Evolutionary conservation across 129 eudicot species (phyloP), one percentile per base, ranked within the genome.

Genomic region (Silybum marianum): DNA sequence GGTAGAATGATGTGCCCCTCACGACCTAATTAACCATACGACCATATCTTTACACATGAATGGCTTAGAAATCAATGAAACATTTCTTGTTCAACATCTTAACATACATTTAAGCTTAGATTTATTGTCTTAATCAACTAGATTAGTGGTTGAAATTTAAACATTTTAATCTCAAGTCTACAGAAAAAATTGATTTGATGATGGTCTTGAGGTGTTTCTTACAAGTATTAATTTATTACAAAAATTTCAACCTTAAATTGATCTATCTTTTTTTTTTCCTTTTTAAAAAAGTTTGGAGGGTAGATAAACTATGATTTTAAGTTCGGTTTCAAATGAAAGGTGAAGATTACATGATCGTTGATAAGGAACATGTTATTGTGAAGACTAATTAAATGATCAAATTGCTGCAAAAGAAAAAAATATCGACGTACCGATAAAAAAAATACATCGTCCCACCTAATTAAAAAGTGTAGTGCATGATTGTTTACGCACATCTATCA

Each of bases 1-100:
- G 68, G 78, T 80, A 60, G 87, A 79, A 54, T 46, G 71, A 74
- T 73, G 60, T 79, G 80, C 40, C 80, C 80, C 73, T 79, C 71
- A 54, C 34, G 73, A 78, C 83, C 83, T 66, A 58, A 79, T 39
- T 38, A 72, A 78, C 67, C 58, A 12, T 75, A 40, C 24, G 25
- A 18, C 11, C 38, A 13, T 24, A 30, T 32, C 14, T 34, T 32
- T 22, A 32, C 34, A 70, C 34, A 24, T 69, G 14, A 42, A 72
- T 82, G 86, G 71, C 82, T 58, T 82, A 76, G 68, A 77, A 82
- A 76, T 13, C 72, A 82, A 69, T 54, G 12, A 24, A 67, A 70
- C 51, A n/a, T 65, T 28, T 48, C 18, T 18, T 34, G 51, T 75
- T 51, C 69, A 74, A 65, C 69, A 34, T 44, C 24, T 74, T 26